phyloP scores from a whole-genome alignment of 345 rosid species.

The Salix purpurea region DNA sequence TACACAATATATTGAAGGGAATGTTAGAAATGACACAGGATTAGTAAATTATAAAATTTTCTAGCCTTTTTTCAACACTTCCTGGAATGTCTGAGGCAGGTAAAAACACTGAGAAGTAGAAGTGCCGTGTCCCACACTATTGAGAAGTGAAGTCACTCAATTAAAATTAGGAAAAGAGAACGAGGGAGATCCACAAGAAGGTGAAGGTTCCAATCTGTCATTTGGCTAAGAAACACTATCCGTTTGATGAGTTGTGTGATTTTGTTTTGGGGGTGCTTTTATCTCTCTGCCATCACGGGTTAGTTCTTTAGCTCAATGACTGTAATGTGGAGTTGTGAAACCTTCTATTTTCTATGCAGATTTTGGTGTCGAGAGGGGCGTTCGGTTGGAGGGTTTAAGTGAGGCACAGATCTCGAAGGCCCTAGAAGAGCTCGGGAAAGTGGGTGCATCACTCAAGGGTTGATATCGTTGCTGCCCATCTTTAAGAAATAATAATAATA shows the following conservation, averaged over 20 bases:
- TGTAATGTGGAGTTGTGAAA: background rate
- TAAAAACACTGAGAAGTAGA: too few relatives aligned
- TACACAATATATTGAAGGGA: background rate
- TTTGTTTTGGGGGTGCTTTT: background rate
- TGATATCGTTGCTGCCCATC: slow-evolving; percentile 28
- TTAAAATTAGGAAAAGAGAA: too few relatives aligned
- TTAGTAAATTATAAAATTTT: background rate
- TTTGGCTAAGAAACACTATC: background rate
- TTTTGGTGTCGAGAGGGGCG: slow-evolving; percentile 65
- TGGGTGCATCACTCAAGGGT: slow-evolving; percentile 42
- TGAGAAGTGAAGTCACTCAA: too few relatives aligned
- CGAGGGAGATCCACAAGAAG: too few relatives aligned
- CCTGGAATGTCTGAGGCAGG: background rate
- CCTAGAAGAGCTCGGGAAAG: slow-evolving; percentile 57
- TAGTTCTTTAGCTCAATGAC: background rate
- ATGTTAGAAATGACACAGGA: background rate
- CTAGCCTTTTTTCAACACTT: background rate
- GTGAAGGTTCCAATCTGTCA: background rate
- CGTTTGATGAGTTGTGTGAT: background rate
- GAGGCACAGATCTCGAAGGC: slow-evolving; percentile 58
- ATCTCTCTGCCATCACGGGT: background rate
- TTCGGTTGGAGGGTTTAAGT: slow-evolving; percentile 53
- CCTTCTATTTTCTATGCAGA: slow-evolving; percentile 30
- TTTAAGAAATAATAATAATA: slow-evolving; percentile 26
- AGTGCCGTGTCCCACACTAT: too few relatives aligned